Evolutionary conservation across 2,329 filamentous ascomycete species (phyloP).

Genomic region (Ampelomyces quisqualis): DNA sequence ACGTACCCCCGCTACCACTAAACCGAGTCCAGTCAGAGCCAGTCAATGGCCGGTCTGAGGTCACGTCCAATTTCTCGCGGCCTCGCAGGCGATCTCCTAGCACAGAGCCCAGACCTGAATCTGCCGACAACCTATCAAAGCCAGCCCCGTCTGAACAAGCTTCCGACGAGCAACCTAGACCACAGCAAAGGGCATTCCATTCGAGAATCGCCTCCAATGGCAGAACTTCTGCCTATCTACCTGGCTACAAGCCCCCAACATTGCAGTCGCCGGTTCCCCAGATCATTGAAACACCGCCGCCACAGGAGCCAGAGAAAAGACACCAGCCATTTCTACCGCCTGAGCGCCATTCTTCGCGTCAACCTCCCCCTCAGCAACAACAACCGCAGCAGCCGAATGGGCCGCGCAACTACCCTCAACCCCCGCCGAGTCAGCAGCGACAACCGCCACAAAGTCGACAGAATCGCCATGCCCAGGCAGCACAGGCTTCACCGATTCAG

Average conservation of each 20-base stretch:
- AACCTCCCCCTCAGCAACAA: slow-evolving; percentile 30
- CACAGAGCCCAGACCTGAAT: slow-evolving; percentile 22
- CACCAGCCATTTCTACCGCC: slow-evolving; percentile 44
- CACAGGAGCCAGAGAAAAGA: slow-evolving; percentile 38
- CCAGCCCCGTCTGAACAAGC: slow-evolving; percentile 21
- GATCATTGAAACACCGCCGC: slow-evolving; percentile 64
- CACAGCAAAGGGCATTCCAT: slow-evolving; percentile 54
- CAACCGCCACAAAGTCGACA: slow-evolving; percentile 19
- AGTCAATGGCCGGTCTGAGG: slow-evolving; percentile 41
- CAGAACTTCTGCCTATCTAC: slow-evolving; percentile 55
- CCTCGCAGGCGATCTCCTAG: slow-evolving; percentile 46
- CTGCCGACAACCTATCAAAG: slow-evolving; percentile 27
- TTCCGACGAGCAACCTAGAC: slow-evolving; percentile 36
- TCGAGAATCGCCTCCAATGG: slow-evolving; percentile 59
- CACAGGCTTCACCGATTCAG: slow-evolving; percentile 43
- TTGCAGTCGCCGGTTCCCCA: slow-evolving; percentile 50
- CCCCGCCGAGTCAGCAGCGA: slow-evolving; percentile 7
- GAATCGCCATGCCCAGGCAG: slow-evolving; percentile 35
- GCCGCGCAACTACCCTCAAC: slow-evolving; percentile 16
- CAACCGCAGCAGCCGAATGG: slow-evolving; percentile 22
- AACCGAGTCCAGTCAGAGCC: slow-evolving; percentile 71
- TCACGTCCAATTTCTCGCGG: slow-evolving; percentile 60
- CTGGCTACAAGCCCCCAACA: slow-evolving; percentile 46
- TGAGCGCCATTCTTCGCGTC: slow-evolving; percentile 54
- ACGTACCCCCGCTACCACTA: slow-evolving; percentile 49